Percentiles rank a stretch among this genome's conserved stretches.
These are phyloP conservation scores for Candida loeiensis DNA, from an alignment of 805 yeast genomes.

Conservation along the genomic window DNA sequence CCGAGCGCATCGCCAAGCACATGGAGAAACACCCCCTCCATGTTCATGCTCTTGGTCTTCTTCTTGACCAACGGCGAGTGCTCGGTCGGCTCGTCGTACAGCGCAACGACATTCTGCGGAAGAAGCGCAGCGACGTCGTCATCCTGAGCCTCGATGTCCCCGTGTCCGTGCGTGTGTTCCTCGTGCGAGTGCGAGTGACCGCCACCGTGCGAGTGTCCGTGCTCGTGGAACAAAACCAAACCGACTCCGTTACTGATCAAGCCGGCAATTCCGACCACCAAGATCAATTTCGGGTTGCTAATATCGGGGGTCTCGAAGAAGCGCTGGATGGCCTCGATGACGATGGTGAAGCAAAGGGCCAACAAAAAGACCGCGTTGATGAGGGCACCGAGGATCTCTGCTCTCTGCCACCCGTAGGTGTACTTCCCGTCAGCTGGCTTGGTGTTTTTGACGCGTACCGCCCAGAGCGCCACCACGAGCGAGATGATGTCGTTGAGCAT, in stretches of 20 bases:
- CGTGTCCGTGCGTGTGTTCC: constrained; percentile 3
- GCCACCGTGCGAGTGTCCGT: constrained; percentile 39
- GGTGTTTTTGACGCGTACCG: constrained; percentile 83
- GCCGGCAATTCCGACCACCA: constrained; percentile 82
- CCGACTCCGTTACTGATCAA: constrained; percentile 80
- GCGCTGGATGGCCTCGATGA: constrained; percentile 90
- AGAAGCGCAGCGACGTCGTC: constrained; percentile 34
- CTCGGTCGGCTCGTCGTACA: constrained; percentile 40
- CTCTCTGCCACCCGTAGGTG: constrained; percentile 98
- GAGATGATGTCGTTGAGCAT: constrained; percentile 95
- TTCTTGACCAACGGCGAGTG: constrained; percentile 29
- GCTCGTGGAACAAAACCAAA: constrained; percentile 80
- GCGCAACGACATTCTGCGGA: constrained; percentile 46
- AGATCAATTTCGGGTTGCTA: constrained; percentile 75
- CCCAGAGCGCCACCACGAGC: constrained; percentile 89
- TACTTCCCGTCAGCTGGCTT: constrained; percentile 81
- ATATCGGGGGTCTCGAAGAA: constrained; percentile 76
- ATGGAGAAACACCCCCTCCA: constrained; percentile 95
- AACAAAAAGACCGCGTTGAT: constrained; percentile 89
- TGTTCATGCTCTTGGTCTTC: constrained; percentile 69
- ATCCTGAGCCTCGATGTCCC: constrained; percentile 11
- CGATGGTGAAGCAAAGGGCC: constrained; percentile 88
- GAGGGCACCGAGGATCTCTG: constrained; percentile 93
- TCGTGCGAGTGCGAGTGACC: constrained; percentile 34
- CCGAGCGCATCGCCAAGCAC: constrained; percentile 97